A percentile compares a stretch with the other conserved stretches of the same genome.
These are phyloP conservation scores for Penicillium cataractarum DNA, from an alignment of 495 filamentous ascomycete genomes.

Conservation along the genomic window DNA sequence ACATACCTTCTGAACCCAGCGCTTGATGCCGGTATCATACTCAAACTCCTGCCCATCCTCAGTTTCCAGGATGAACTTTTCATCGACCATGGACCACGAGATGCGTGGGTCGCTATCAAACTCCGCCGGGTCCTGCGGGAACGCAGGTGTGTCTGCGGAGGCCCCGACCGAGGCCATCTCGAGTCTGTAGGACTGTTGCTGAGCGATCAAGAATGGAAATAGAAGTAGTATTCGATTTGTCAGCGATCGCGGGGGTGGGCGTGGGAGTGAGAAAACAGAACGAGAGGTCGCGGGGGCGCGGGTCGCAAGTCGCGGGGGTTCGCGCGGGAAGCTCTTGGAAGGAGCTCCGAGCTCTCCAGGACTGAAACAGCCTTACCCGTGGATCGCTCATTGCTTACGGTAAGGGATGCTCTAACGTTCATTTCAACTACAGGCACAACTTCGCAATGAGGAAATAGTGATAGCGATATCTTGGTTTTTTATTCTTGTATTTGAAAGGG, in stretches of 20 bases:
- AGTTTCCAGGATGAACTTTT: constrained; percentile 81
- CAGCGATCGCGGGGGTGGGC: not conserved
- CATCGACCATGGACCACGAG: constrained; percentile 78
- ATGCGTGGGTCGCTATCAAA: constrained; percentile 85
- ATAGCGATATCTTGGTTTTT: not conserved
- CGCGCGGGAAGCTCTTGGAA: constrained; percentile 14
- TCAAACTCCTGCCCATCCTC: constrained; percentile 86
- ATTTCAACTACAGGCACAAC: not conserved
- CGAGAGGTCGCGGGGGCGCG: not conserved
- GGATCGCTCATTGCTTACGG: not conserved
- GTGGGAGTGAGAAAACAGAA: not conserved
- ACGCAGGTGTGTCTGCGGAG: constrained; percentile 39
- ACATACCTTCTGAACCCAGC: constrained; percentile 78
- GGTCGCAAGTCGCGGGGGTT: not conserved
- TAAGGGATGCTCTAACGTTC: not conserved
- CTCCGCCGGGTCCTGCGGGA: constrained; percentile 71
- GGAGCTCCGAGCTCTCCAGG: constrained; percentile 4
- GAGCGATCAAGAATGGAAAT: not conserved
- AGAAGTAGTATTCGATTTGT: not conserved
- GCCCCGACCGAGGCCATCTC: constrained; percentile 31
- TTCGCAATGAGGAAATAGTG: not conserved
- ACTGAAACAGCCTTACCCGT: constrained; percentile 3
- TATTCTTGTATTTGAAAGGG: constrained; percentile 14
- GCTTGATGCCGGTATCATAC: constrained; percentile 69
- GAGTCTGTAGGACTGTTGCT: not conserved